These are phyloP conservation scores for Neonectria sp. DNA, from an alignment of 2,329 filamentous ascomycete genomes.

Conservation along the genomic window DNA sequence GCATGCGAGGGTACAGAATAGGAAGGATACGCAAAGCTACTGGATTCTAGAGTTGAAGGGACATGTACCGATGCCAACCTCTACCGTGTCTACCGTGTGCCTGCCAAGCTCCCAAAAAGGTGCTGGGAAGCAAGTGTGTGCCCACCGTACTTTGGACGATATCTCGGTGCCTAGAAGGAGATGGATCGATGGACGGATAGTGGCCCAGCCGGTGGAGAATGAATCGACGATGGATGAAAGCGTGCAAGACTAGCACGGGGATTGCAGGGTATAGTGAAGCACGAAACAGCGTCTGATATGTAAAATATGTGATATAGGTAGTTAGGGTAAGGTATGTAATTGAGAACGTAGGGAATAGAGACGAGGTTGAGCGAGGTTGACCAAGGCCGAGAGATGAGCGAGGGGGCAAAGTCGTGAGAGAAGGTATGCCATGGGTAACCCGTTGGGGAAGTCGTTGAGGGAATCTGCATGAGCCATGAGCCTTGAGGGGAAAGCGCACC, in stretches of 20 bases:
- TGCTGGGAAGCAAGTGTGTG: slow-evolving; percentile 10
- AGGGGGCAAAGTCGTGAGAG: slow-evolving; percentile 24
- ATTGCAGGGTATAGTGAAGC: slow-evolving; percentile 5
- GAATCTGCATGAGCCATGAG: slow-evolving; percentile 7
- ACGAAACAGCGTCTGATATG: slow-evolving; percentile 10
- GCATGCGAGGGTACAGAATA: slow-evolving; percentile 9
- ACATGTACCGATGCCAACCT: slow-evolving; percentile 15
- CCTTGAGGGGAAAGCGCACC: slow-evolving; percentile 7
- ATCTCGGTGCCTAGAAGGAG: slow-evolving; percentile 27
- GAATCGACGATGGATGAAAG: slow-evolving; percentile 13
- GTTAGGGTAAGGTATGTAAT: not conserved
- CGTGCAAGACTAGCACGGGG: slow-evolving; percentile 12
- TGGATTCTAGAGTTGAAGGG: slow-evolving; percentile 8
- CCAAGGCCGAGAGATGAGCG: slow-evolving; percentile 26
- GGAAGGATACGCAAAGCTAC: slow-evolving; percentile 4
- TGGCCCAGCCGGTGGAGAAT: not conserved
- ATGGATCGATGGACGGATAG: slow-evolving; percentile 9
- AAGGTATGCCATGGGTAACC: slow-evolving; percentile 7
- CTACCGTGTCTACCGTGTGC: slow-evolving; percentile 8
- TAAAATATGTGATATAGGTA: not conserved
- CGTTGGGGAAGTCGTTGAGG: slow-evolving; percentile 15
- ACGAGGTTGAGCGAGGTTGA: not conserved
- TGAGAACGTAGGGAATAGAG: not conserved
- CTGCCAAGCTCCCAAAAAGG: slow-evolving; percentile 13
- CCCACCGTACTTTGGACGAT: slow-evolving; percentile 15